phyloP scores from a whole-genome alignment of 129 eudicot species.

The Lonicera japonica region DNA sequence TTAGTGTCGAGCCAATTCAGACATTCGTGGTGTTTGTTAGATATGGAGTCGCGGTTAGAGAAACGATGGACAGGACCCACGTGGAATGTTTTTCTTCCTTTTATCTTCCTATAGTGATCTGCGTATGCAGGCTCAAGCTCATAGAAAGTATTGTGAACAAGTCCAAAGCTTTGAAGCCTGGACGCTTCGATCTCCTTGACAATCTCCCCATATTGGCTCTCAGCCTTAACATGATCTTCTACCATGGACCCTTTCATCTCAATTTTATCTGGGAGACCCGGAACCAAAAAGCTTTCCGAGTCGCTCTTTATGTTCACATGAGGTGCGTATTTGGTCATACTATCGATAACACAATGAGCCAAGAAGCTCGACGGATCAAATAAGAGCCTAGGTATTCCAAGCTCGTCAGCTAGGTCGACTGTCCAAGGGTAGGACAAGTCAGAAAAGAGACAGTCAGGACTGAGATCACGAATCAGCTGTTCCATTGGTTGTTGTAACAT shows the following conservation, averaged over 20 bases:
- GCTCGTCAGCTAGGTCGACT: conserved; percentile 26
- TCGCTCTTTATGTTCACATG: conserved; percentile 17
- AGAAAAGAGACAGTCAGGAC: no score
- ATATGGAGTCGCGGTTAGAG: background rate
- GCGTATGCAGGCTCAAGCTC: conserved; percentile 47
- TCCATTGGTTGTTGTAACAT: no score
- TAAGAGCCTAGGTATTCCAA: conserved; percentile 35
- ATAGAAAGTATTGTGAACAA: conserved; percentile 33
- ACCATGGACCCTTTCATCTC: conserved; percentile 33
- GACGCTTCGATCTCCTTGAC: conserved; percentile 9
- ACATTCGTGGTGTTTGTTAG: conserved; percentile 3
- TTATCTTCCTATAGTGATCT: conserved; percentile 18
- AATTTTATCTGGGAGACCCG: conserved; percentile 31
- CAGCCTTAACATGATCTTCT: conserved; percentile 2
- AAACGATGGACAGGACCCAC: conserved; percentile 31
- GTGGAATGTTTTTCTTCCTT: conserved; percentile 21
- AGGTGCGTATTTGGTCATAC: conserved; percentile 23
- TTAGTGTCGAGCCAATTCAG: conserved; percentile 39
- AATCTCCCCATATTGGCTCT: background rate
- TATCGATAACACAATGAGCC: conserved; percentile 16
- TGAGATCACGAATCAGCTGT: no score
- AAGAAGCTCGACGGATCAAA: conserved; percentile 23
- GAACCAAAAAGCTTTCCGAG: conserved; percentile 25
- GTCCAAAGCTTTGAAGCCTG: conserved; percentile 31
- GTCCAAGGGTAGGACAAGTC: no score